Conservation (phyloP, 2,329 filamentous ascomycete genomes). For the Ceratocystis smalleyi region DNA sequence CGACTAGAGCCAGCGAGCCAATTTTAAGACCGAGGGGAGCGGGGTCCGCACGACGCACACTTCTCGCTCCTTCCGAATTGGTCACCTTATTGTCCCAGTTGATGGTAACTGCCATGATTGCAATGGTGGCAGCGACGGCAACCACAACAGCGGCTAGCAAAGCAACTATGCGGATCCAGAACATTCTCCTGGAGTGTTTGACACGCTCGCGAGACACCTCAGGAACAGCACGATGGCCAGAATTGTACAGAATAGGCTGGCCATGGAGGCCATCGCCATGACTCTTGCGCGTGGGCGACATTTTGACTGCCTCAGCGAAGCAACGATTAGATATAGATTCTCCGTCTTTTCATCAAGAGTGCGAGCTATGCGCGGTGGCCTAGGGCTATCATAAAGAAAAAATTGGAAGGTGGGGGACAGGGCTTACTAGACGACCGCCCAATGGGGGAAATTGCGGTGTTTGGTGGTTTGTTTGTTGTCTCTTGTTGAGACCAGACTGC, state of each 20-base stretch:
- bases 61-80: conserved; percentile 3
- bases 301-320: neutral
- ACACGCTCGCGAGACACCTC: conserved; percentile 2
- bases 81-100: conserved; percentile 5
- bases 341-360: neutral
- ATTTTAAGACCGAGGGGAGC: conserved; percentile 1
- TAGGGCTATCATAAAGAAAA: neutral
- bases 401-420: neutral
- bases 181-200: conserved; percentile 9
- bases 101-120: conserved; percentile 9
- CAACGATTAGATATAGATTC: neutral
- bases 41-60: conserved; percentile 8
- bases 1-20: neutral
- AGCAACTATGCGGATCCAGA: conserved; percentile 7
- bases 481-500: neutral
- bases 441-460: neutral
- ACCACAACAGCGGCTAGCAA: conserved; percentile 8
- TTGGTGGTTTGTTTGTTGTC: neutral
- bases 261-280: neutral
- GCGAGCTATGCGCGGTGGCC: neutral
- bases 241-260: conserved; percentile 7
- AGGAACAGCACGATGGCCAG: conserved; percentile 7
- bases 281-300: neutral
- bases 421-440: neutral
- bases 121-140: conserved; percentile 6